Evolutionary conservation across 768 basidiomycete species (phyloP).

Genomic region (Pleurotus cornucopiae): DNA sequence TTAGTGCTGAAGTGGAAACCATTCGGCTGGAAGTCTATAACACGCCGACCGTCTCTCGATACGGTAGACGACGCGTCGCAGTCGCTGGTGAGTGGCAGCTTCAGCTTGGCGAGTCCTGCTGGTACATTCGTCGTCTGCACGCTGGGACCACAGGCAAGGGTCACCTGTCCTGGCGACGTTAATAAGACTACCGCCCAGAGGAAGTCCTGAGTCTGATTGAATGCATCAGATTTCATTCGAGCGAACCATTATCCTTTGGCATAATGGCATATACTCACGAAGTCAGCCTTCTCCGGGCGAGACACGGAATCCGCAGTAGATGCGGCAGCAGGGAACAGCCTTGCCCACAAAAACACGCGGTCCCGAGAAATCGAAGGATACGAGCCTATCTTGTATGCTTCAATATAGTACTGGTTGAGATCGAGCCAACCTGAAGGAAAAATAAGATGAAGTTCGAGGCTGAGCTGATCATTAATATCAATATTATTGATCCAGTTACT

Average conservation of each 20-base stretch:
- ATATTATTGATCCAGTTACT: constrained; percentile 2
- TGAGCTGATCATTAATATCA: background rate
- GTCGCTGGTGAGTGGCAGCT: constrained; percentile 49
- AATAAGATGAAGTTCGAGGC: constrained; percentile 6
- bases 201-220: constrained; percentile 50
- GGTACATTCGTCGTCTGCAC: constrained; percentile 43
- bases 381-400: constrained; percentile 67
- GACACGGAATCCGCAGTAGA: constrained; percentile 50
- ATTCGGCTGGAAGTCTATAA: constrained; percentile 44
- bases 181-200: constrained; percentile 70
- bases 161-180: constrained; percentile 51
- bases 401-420: constrained; percentile 61
- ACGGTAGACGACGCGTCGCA: constrained; percentile 48
- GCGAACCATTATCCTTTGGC: background rate
- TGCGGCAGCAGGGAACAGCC: constrained; percentile 57
- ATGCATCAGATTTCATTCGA: background rate
- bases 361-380: constrained; percentile 59
- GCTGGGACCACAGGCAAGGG: constrained; percentile 44
- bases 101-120: constrained; percentile 59
- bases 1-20: constrained; percentile 50
- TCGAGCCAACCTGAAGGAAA: constrained; percentile 52
- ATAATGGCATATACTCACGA: background rate
- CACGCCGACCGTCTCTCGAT: constrained; percentile 38
- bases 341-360: constrained; percentile 64
- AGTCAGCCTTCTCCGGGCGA: constrained; percentile 30